Evolutionary conservation across 208 protist species (phyloP), one percentile per base, ranked within the genome.

Genomic region (Crithidia brevicula): DNA sequence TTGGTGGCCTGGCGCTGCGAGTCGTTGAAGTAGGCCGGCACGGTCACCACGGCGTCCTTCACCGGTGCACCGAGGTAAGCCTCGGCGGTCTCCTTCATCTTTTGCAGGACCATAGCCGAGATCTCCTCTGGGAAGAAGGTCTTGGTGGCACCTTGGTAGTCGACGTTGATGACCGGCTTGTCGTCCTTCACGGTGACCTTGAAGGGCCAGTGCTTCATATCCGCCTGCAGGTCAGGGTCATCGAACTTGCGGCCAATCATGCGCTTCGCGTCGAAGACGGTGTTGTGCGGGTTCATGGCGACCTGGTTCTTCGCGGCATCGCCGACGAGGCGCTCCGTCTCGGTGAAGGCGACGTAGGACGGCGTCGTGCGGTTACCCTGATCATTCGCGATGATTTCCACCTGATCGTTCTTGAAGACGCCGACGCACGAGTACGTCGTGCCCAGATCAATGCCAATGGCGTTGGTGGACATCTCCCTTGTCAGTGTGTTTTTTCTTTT

Each of bases 11-110:
- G 96, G 47, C 99, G 85, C 93, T 99, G 99, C 5, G 97, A 91
- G 85, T 99, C 98, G 84, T 99, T 99, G 85, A 99, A 99, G 79
- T 99, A 99, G 34, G 98, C 98, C 23, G 99, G 99, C n/a, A 99
- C 98, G 2, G 98, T 99, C 28, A 99, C 85, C 18, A 99, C 97
- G 22, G 98, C 98, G 30, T 98, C 82, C 27, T 60, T 95, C 28
- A 99, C 87, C 5, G 67, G 63, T 42, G 91, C 52, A 28, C 98
- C 98, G 23, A 99, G 86, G 88, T 97, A 99, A 1, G 76, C 72
- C 85, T 98, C 94, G 10, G 92, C 92, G 15, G 83, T 92, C 64
- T 97, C 92, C 83, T 97, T 98, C 94, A 98, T 98, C 76, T 98
- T 98, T 47, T 46, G 46, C 52, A 98, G 83, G 67, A 97, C 91